phyloP scores from a whole-genome alignment of 768 basidiomycete genomes.

The Coprinopsis cinerea region DNA sequence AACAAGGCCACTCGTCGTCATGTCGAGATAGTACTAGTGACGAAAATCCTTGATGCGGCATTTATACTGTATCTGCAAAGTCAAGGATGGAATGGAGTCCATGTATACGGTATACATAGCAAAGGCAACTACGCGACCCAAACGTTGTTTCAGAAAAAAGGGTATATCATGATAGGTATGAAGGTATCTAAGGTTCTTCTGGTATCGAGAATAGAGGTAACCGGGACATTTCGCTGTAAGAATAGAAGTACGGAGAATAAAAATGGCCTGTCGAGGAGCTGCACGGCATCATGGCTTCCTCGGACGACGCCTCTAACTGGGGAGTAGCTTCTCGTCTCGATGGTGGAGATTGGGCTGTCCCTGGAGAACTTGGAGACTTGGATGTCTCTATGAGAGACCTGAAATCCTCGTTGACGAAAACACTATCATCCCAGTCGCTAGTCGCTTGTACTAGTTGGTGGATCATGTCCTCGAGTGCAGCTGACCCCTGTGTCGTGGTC shows the following conservation, averaged over 20 bases:
- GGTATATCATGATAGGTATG: too few relatives aligned
- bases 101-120: too few relatives aligned
- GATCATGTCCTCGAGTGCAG: constrained; percentile 32
- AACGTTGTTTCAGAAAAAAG: too few relatives aligned
- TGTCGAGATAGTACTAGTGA: too few relatives aligned
- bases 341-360: not conserved
- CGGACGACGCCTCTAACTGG: too few relatives aligned
- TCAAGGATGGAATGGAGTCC: too few relatives aligned
- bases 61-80: too few relatives aligned
- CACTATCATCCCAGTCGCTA: constrained; percentile 43
- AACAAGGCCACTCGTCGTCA: too few relatives aligned
- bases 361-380: not conserved
- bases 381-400: constrained; percentile 31
- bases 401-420: constrained; percentile 45
- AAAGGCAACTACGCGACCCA: too few relatives aligned
- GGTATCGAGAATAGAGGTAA: not conserved
- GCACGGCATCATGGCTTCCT: too few relatives aligned
- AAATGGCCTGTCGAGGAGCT: too few relatives aligned
- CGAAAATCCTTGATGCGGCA: too few relatives aligned
- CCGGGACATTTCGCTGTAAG: not conserved
- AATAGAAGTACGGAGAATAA: not conserved
- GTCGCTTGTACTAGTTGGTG: constrained; percentile 45
- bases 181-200: not conserved
- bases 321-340: not conserved
- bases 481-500: not conserved